Base-by-base conservation (phyloP, 768 basidiomycete genomes). In the Phylloporus sp. region DNA sequence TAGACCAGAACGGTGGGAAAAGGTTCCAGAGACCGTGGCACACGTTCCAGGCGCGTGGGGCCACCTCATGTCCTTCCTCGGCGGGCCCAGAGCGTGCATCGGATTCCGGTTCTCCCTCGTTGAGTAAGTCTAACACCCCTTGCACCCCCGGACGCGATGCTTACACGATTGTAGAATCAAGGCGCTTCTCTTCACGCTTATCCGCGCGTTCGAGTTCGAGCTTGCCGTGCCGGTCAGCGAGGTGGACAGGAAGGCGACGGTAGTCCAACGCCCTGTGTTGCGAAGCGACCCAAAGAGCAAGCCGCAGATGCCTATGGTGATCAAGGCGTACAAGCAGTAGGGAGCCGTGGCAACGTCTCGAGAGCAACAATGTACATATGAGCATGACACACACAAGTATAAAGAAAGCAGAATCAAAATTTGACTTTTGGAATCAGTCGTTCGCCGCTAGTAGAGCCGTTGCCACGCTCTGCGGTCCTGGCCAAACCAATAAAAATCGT, bases 241-340 rank as follows among this genome's bases (percentile, higher is more conserved):
- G 18, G 20, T 45, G 11, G 29, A 22, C 6, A 15, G 6, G 3
- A 29, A 22, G 22, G 28, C 44, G 29, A 32, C 29, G 44, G 22
- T 32, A 6, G 44, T 45, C 5, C 18, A 32, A 8, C 18, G 44
- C 29, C 44, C 44, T 6, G 29, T 45, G 10, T 45, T 45, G 29
- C 47, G 34, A 3, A 39, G 47, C 22, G 56, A 57, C 34, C 43
- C 56, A 2, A 2, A 24, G 18, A 18, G n/a, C 6, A 31, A 6
- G 39, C 27, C 50, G 3, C 56, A 58, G 34, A 39, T 58, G 16
- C 56, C 56, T 6, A 35, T 57, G 23, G n/a, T 57, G n/a, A 5
- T 57, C 45, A 57, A 24, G 18, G 39, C 29, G 5, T 57, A 52
- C 22, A 31, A 38, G 45, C 38, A 27, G 38, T 39, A 35, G 34